Percentiles rank a stretch among this genome's conserved stretches.
Conservation (phyloP, 164 flowering plant species). For the Aristolochia californica region DNA sequence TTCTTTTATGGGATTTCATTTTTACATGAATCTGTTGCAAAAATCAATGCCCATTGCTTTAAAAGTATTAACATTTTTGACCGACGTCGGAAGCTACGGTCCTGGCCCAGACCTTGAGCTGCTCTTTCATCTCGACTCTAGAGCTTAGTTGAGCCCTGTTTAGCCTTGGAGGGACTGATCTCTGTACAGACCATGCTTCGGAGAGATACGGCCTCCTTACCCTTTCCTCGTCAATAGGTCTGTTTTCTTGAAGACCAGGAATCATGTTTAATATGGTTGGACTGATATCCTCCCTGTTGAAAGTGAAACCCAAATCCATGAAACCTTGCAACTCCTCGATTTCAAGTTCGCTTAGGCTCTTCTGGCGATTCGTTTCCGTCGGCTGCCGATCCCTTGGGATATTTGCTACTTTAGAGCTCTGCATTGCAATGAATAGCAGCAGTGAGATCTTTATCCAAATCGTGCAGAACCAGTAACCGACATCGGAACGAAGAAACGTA, state of each 20-base stretch:
- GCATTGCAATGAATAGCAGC: no score
- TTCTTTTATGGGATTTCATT: no score
- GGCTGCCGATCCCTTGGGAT: conserved; percentile 17
- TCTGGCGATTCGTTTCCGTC: conserved; percentile 14
- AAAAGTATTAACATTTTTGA: conserved; percentile 8
- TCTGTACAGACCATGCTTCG: conserved; percentile 42
- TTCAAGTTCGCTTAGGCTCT: conserved; percentile 43
- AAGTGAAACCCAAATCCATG: conserved; percentile 48
- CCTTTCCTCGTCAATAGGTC: conserved; percentile 9
- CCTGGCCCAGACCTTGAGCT: conserved; percentile 81
- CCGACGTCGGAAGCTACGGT: conserved; percentile 62
- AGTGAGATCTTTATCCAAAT: no score
- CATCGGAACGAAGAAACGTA: not conserved
- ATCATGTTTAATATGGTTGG: conserved; percentile 33
- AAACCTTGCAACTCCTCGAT: conserved; percentile 50
- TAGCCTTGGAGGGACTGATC: conserved; percentile 28
- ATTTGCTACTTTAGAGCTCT: conserved; percentile 4
- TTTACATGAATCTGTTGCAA: no score
- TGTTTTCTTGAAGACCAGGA: conserved; percentile 45
- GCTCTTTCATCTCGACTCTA: conserved; percentile 52
- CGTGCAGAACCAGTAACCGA: conserved; percentile 7
- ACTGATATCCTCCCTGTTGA: conserved; percentile 29
- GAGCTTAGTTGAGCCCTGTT: conserved; percentile 27
- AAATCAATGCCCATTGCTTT: not conserved
- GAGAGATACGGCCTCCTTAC: conserved; percentile 45